Conservation (phyloP, 768 basidiomycete genomes). For the Suillus sp. region DNA sequence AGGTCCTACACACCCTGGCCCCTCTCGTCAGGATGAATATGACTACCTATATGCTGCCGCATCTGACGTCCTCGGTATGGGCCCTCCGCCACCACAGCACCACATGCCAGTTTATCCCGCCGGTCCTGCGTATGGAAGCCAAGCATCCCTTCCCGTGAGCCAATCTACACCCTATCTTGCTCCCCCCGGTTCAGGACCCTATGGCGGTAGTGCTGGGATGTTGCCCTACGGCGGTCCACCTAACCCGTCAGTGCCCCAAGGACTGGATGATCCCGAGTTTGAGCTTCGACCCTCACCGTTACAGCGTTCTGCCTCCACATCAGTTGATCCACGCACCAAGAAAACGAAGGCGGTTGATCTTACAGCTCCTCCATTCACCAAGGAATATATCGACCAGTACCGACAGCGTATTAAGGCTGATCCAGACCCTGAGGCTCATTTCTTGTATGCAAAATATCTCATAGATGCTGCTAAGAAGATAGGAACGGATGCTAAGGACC, state of each 20-base stretch:
- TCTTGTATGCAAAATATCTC: slow-evolving; percentile 96
- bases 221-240: slow-evolving; percentile 20
- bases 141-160: slow-evolving; percentile 27
- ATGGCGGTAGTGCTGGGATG: slow-evolving; percentile 22
- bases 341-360: slow-evolving; percentile 85
- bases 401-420: slow-evolving; percentile 96
- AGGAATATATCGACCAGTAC: slow-evolving; percentile 97
- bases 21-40: slow-evolving; percentile 44
- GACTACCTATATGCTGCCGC: slow-evolving; percentile 73
- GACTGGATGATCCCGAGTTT: slow-evolving; percentile 48
- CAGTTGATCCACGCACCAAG: slow-evolving; percentile 56
- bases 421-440: slow-evolving; percentile 97
- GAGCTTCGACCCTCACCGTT: slow-evolving; percentile 56
- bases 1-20: slow-evolving; percentile 15
- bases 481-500: slow-evolving; percentile 69
- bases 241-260: slow-evolving; percentile 32
- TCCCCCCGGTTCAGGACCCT: slow-evolving; percentile 27
- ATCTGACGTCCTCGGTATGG: slow-evolving; percentile 80
- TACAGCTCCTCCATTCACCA: slow-evolving; percentile 84
- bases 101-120: slow-evolving; percentile 24
- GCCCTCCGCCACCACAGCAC: slow-evolving; percentile 45
- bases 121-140: slow-evolving; percentile 24
- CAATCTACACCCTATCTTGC: slow-evolving; percentile 37
- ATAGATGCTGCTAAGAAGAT: slow-evolving; percentile 98
- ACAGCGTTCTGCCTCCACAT: slow-evolving; percentile 55